Base-by-base conservation (phyloP, 495 filamentous ascomycete species). In the Apodospora peruviana region DNA sequence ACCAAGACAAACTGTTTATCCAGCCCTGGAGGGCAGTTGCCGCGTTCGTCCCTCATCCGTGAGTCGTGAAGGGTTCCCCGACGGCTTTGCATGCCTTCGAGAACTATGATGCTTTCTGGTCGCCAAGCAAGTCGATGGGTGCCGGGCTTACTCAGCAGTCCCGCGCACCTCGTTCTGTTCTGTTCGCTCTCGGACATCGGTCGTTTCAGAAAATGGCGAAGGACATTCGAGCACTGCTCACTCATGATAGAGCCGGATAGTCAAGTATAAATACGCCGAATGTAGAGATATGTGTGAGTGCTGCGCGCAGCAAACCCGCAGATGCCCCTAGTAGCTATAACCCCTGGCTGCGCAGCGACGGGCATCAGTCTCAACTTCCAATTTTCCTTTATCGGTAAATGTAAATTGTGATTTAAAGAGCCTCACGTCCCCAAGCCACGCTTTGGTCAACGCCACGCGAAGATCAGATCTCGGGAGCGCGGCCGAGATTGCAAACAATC, bases 381-480 rank as follows among this genome's bases (percentile, higher is more conserved):
- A 32, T n/a, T n/a, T 32, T 32, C 27, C 27, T 32, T 32, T 32
- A 7, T 14, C 14, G 27, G 14, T 32, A 32, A 7, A 32, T 32
- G 27, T 7, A 32, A 32, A 14, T 7, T 32, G 27, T 32, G 7
- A 32, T 32, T 14, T 7, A 7, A 32, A 32, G 27, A 32, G 27
- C 27, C 27, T 32, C 27, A 7, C 14, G 7, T 7, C 14, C 40
- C 36, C 37, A 14, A 4, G 16, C 16, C 20, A 41, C 20, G 32
- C 44, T 51, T 40, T 40, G 39, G 21, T 45, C 48, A 29, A 45
- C 43, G 48, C 34, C 49, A 35, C 35, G 49, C 27, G 12, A 41
- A 7, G n/a, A 21, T 34, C 11, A 18, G 17, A 40, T 14, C 17
- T 11, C n/a, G n/a, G 16, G 22, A 22, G 32, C 21, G n/a, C 14